Evolutionary conservation across 495 filamentous ascomycete genomes (phyloP).

Genomic region (Penicillium steckii): DNA sequence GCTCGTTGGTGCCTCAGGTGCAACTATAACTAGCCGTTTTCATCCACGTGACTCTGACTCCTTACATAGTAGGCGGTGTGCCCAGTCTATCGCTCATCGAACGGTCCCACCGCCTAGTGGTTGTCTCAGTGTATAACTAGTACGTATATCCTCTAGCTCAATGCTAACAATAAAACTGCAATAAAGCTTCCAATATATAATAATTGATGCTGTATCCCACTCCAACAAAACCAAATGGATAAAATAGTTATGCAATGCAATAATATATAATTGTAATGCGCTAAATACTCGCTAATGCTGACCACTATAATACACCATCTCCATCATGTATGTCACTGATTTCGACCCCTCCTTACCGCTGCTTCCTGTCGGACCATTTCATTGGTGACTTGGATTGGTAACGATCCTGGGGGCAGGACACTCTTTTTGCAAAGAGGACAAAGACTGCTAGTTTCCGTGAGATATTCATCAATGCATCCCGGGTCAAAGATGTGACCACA

Average conservation of each 20-base stretch:
- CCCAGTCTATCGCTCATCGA: too few species aligned
- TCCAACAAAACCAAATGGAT: too few species aligned
- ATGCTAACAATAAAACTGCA: too few species aligned
- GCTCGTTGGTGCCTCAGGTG: constrained; percentile 11
- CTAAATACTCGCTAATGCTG: not conserved
- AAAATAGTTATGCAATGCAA: too few species aligned
- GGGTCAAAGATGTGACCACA: constrained; percentile 92
- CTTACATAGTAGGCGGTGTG: too few species aligned
- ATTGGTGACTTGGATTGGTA: constrained; percentile 70
- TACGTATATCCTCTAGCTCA: too few species aligned
- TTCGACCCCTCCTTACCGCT: constrained; percentile 15
- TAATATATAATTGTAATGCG: not conserved
- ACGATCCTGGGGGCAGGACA: constrained; percentile 66
- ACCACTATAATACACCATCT: not conserved
- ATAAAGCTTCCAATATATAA: too few species aligned
- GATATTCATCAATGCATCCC: constrained; percentile 80
- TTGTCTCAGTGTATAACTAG: too few species aligned
- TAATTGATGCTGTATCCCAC: too few species aligned
- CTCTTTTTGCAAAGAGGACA: constrained; percentile 87
- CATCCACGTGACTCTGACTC: too few species aligned
- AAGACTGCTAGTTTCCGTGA: constrained; percentile 67
- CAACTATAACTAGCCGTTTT: not conserved
- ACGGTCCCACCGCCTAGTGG: too few species aligned
- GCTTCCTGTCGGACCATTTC: constrained; percentile 76
- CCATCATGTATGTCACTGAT: not conserved